phyloP scores from a whole-genome alignment of 768 basidiomycete genomes.

The Boletus sp. region DNA sequence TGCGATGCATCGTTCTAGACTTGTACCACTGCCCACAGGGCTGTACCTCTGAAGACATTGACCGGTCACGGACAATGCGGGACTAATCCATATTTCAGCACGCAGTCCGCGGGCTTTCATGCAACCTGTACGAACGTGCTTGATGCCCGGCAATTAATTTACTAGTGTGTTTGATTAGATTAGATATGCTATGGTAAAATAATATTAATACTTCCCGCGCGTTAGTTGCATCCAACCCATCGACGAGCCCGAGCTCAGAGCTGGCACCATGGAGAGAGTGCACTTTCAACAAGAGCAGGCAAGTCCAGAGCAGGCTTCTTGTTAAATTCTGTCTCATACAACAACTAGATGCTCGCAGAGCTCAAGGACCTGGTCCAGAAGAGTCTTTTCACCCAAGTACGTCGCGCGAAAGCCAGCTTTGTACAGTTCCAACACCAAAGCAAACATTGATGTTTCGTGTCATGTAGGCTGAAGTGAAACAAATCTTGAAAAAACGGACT shows the following conservation, averaged over 20 bases:
- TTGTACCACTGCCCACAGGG: neutral
- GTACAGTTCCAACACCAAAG: neutral
- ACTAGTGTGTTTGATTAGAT: conserved; percentile 16
- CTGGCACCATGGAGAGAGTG: conserved; percentile 79
- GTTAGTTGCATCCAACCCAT: neutral
- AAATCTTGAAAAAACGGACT: conserved; percentile 82
- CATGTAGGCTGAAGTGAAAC: conserved; percentile 68
- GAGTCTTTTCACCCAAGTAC: conserved; percentile 75
- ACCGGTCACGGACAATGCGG: neutral
- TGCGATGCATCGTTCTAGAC: conserved; percentile 6
- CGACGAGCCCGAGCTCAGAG: neutral
- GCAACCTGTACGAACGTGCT: neutral
- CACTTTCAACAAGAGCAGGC: conserved; percentile 93
- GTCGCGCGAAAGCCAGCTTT: conserved; percentile 17
- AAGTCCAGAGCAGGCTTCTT: conserved; percentile 6
- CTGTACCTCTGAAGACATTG: neutral
- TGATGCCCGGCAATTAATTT: neutral
- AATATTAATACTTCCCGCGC: conserved; percentile 13
- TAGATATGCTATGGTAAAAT: neutral
- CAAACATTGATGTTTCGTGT: conserved; percentile 2
- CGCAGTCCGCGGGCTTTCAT: neutral
- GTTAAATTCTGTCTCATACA: conserved; percentile 2
- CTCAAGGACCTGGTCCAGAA: conserved; percentile 89
- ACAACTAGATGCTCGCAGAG: conserved; percentile 84
- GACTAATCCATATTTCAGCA: neutral